These are phyloP conservation scores for Suillus americanus DNA, from an alignment of 768 basidiomycete species.

Conservation along the genomic window DNA sequence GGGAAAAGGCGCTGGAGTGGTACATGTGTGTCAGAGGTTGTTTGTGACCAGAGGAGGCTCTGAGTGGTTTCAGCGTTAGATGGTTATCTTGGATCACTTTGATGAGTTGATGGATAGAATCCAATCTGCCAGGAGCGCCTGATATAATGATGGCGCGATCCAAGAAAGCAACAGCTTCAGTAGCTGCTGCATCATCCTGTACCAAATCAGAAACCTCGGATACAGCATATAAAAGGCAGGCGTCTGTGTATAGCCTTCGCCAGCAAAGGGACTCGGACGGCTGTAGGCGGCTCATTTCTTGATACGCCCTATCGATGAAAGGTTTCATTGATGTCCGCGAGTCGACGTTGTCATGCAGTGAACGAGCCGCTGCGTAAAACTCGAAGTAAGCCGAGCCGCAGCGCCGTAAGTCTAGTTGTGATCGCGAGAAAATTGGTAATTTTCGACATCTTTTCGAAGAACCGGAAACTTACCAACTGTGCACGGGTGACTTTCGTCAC, in stretches of 20 bases:
- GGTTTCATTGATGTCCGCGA: conserved; percentile 22
- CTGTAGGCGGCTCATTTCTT: conserved; percentile 44
- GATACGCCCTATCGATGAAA: conserved; percentile 49
- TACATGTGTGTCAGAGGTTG: conserved; percentile 9
- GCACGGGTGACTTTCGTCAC: background rate
- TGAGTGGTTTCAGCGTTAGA: conserved; percentile 1
- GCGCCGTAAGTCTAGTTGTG: background rate
- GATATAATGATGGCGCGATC: conserved; percentile 85
- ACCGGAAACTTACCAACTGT: conserved; percentile 5
- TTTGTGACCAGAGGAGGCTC: background rate
- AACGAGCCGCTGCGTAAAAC: background rate
- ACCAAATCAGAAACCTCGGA: conserved; percentile 25
- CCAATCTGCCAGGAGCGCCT: conserved; percentile 69
- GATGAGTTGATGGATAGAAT: conserved; percentile 67
- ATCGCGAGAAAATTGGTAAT: conserved; percentile 3
- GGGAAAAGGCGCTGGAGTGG: conserved; percentile 6
- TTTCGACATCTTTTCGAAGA: background rate
- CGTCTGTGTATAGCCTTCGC: conserved; percentile 77
- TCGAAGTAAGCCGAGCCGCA: background rate
- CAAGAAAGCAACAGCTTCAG: conserved; percentile 55
- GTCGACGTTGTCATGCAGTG: conserved; percentile 8
- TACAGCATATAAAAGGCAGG: conserved; percentile 58
- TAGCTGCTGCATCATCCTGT: conserved; percentile 21
- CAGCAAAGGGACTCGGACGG: conserved; percentile 42
- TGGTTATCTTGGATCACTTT: conserved; percentile 49